These are phyloP conservation scores for Kuraishia floccosa DNA, from an alignment of 805 yeast species.

Conservation along the genomic window DNA sequence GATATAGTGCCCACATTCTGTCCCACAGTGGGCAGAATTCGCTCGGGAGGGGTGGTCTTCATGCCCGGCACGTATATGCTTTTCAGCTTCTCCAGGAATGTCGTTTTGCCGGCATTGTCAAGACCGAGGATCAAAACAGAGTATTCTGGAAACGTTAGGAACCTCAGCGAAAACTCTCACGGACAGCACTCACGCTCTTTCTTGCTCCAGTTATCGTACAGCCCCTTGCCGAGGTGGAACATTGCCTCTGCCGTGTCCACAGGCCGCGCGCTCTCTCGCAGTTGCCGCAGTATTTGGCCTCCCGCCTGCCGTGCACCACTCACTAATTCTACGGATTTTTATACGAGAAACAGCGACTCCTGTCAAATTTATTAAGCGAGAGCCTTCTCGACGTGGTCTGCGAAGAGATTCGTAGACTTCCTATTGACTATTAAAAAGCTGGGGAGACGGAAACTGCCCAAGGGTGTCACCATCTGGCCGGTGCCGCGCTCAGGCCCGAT, in stretches of 20 bases:
- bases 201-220: constrained; percentile 46
- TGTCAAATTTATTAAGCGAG: too few relatives aligned
- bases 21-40: constrained; percentile 89
- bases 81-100: constrained; percentile 59
- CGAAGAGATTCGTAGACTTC: constrained; percentile 10
- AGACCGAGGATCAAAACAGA: constrained; percentile 77
- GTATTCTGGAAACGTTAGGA: constrained; percentile 38
- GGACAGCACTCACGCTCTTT: constrained; percentile 30
- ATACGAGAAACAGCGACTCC: too few relatives aligned
- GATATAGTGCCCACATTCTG: constrained; percentile 61
- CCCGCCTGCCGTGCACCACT: too few relatives aligned
- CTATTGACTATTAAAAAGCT: constrained; percentile 7
- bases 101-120: constrained; percentile 95
- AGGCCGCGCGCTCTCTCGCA: too few relatives aligned
- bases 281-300: too few relatives aligned
- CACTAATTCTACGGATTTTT: too few relatives aligned
- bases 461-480: constrained; percentile 14
- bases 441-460: constrained; percentile 11
- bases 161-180: neutral
- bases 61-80: constrained; percentile 34
- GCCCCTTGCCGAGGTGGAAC: constrained; percentile 59
- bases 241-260: constrained; percentile 20
- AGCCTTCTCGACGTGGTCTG: too few relatives aligned
- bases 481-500: constrained; percentile 14
- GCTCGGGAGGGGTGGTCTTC: constrained; percentile 35